Conservation (phyloP, 2,329 filamentous ascomycete genomes). For the Cladophialophora immunda region DNA sequence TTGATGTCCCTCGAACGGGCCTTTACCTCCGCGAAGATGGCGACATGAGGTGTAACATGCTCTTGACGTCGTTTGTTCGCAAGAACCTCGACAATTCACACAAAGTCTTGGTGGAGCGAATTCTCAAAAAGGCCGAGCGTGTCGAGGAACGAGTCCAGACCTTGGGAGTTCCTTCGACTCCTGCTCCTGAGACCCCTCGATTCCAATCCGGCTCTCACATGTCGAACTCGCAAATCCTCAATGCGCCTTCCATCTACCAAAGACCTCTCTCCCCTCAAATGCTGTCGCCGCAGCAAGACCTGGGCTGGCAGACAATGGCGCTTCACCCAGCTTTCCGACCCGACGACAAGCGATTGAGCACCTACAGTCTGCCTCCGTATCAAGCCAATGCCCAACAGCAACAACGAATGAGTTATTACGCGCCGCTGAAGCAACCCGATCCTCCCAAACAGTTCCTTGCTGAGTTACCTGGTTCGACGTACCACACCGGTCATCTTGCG, state of each 20-base stretch:
- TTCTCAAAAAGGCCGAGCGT: conserved; percentile 62
- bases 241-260: conserved; percentile 18
- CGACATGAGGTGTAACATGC: conserved; percentile 79
- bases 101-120: conserved; percentile 71
- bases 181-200: conserved; percentile 21
- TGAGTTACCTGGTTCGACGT: conserved; percentile 37
- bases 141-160: conserved; percentile 44
- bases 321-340: conserved; percentile 36
- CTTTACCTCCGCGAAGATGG: conserved; percentile 88
- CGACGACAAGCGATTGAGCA: conserved; percentile 31
- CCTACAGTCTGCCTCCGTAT: conserved; percentile 23
- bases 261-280: conserved; percentile 35
- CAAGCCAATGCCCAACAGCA: conserved; percentile 17
- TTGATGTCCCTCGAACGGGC: conserved; percentile 71
- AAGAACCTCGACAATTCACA: conserved; percentile 83
- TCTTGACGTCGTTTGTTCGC: conserved; percentile 80
- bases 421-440: conserved; percentile 21
- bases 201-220: conserved; percentile 40
- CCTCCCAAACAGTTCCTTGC: conserved; percentile 35
- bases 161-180: conserved; percentile 25
- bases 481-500: conserved; percentile 24
- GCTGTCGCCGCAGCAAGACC: conserved; percentile 35
- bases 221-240: conserved; percentile 35
- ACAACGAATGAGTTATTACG: conserved; percentile 31
- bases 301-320: conserved; percentile 33